Evolutionary conservation across 2,329 filamentous ascomycete species (phyloP).

Genomic region (Alternaria brassicicola): DNA sequence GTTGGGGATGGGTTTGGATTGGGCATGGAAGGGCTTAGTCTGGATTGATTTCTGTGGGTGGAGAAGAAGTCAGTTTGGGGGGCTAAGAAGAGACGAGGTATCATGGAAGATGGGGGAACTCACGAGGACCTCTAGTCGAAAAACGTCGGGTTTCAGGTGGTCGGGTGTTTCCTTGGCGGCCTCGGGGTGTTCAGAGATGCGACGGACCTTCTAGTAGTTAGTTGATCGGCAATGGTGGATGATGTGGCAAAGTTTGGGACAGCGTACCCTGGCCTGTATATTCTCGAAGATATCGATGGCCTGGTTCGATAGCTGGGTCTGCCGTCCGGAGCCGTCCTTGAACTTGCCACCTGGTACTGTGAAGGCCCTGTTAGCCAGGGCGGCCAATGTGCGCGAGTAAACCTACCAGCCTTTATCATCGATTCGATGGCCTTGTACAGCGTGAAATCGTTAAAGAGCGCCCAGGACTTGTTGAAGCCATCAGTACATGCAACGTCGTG

Average conservation of each 20-base stretch:
- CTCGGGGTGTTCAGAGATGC: background rate
- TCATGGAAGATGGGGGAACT: background rate
- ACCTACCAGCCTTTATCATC: background rate
- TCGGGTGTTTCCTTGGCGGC: background rate
- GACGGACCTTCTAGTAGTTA: background rate
- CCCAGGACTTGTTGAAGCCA: background rate
- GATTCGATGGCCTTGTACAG: background rate
- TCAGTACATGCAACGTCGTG: background rate
- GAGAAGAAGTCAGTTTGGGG: background rate
- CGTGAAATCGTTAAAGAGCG: background rate
- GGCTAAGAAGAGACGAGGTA: background rate
- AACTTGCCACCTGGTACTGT: background rate
- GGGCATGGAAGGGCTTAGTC: background rate
- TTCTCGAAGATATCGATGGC: background rate
- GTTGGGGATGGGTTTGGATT: background rate
- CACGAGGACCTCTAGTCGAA: background rate
- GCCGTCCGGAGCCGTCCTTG: background rate
- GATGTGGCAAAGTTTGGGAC: background rate
- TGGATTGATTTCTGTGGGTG: background rate
- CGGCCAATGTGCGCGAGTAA: background rate
- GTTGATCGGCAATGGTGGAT: background rate
- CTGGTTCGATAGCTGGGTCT: background rate
- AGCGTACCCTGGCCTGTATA: background rate
- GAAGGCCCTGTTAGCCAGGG: background rate
- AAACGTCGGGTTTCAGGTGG: background rate